phyloP scores from a whole-genome alignment of 1,284 basidiomycete species.

The Paramarasmius palmivorus region DNA sequence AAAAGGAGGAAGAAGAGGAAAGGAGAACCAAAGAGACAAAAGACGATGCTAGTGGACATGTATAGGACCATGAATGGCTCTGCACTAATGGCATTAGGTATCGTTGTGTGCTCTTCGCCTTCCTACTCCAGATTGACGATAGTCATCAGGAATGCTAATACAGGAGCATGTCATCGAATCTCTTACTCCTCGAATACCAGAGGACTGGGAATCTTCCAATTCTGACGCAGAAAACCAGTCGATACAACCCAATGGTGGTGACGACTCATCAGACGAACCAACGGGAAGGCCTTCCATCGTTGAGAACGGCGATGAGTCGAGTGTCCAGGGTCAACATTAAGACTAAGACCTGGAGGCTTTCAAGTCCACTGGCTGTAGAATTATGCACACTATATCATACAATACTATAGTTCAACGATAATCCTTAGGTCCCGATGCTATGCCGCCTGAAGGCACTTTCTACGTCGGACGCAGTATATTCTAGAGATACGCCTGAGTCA shows the following conservation, averaged over 20 bases:
- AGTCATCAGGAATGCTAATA: conserved; percentile 60
- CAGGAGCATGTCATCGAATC: conserved; percentile 59
- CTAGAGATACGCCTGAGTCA: conserved; percentile 68
- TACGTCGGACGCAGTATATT: conserved; percentile 77
- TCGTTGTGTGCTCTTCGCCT: conserved; percentile 15
- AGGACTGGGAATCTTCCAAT: conserved; percentile 6
- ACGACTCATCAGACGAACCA: no score
- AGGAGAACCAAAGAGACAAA: conserved; percentile 18
- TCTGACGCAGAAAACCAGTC: no score
- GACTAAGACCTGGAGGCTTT: no score
- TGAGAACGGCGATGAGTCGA: no score
- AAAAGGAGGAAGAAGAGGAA: neutral
- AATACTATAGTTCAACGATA: no score
- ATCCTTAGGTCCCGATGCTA: conserved; percentile 43
- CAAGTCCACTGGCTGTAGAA: no score
- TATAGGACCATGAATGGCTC: conserved; percentile 73
- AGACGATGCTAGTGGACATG: conserved; percentile 52
- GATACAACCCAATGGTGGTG: no score
- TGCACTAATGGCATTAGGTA: conserved; percentile 70
- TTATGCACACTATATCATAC: no score
- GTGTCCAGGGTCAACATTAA: no score
- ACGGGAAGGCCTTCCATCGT: no score
- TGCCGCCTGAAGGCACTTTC: conserved; percentile 76
- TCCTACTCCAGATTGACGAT: conserved; percentile 7
- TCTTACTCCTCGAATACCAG: conserved; percentile 38